Evolutionary conservation across 2,329 filamentous ascomycete species (phyloP), one percentile per base, ranked within the genome.

Genomic region (Penicillium sp.): DNA sequence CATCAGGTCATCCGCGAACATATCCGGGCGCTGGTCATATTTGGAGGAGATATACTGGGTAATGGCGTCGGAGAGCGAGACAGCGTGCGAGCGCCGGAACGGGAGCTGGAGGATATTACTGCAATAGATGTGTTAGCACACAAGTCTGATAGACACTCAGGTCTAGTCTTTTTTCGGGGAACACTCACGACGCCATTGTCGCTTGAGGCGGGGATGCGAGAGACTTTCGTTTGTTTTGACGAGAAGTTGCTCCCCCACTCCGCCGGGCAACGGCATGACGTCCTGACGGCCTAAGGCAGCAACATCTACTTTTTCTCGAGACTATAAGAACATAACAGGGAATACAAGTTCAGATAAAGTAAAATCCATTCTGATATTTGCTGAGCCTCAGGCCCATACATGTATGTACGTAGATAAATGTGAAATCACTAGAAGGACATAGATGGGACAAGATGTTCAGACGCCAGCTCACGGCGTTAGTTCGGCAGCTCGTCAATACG

Each of bases 21-120:
- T 96, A 74, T 97, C 92, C 32, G 94, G 93, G 71, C 96, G 93
- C 73, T 99, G 94, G 75, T 97, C 93, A 87, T 97, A 97, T 82
- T 97, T 97, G 74, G 86, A 88, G 58, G 92, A 96, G 69, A 99
- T 97, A 79, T 99, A 97, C 71, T 94, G 88, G 61, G 90, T 91
- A 71, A 99, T 92, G 47, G 92, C 89, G 57, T 85, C 81, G 52
- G 90, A 89, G 58, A 97, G 83, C 55, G 88, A 89, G 39, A 96
- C 81, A 54, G 88, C 83, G 60, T 89, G 86, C 48, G 92, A 93
- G 70, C 88, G 90, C 66, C 93, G 91, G 76, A 97, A 97, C 8
- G 93, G 92, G 59, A 96, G 81, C 71, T 87, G 86, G 52, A 96
- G 83, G 53, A 80, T 76, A 57, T 78, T 79, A 49, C 76, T 79